Percentiles rank a stretch among this genome's conserved stretches.
Evolutionary conservation across 208 protist genomes (phyloP).

Genomic region (Crithidia brevicula): DNA sequence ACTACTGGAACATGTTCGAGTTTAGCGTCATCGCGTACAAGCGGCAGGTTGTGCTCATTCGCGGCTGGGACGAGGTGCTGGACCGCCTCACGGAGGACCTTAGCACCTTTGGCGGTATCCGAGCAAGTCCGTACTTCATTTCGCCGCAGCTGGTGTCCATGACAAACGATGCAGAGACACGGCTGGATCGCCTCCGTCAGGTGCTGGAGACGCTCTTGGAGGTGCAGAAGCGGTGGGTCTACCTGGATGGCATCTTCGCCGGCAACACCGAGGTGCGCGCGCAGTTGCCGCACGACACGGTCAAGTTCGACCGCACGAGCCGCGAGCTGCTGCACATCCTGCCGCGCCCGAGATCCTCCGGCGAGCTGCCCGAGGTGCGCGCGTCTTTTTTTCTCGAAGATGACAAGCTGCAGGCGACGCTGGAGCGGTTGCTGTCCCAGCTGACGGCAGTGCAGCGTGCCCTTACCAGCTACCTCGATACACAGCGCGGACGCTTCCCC

Average conservation of each 20-base stretch:
- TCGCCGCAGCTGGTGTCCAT: conserved; percentile 68
- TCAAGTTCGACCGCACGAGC: conserved; percentile 94
- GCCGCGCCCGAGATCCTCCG: conserved; percentile 75
- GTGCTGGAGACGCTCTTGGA: conserved; percentile 95
- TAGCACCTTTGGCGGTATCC: conserved; percentile 94
- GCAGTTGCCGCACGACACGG: conserved; percentile 95
- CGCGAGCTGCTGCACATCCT: conserved; percentile 95
- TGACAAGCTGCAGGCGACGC: conserved; percentile 83
- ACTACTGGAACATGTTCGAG: conserved; percentile 93
- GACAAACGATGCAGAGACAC: conserved; percentile 92
- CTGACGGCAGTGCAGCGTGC: conserved; percentile 96
- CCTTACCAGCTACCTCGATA: conserved; percentile 98
- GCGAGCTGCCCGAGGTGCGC: conserved; percentile 53
- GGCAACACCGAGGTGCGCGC: conserved; percentile 94
- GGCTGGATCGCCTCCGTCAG: conserved; percentile 91
- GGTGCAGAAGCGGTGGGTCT: conserved; percentile 98
- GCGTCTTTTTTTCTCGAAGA: conserved; percentile 94
- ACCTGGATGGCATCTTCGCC: conserved; percentile 98
- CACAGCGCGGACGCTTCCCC: conserved; percentile 96
- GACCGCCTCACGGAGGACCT: conserved; percentile 95
- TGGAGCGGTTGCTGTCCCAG: conserved; percentile 93
- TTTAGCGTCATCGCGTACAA: conserved; percentile 96
- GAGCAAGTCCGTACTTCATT: conserved; percentile 96
- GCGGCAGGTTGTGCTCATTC: conserved; percentile 94
- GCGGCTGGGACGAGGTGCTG: conserved; percentile 98